Percentiles rank a stretch among this genome's conserved stretches.
phyloP scores from a whole-genome alignment of 2,329 filamentous ascomycete genomes.

The Colletotrichum tabaci region DNA sequence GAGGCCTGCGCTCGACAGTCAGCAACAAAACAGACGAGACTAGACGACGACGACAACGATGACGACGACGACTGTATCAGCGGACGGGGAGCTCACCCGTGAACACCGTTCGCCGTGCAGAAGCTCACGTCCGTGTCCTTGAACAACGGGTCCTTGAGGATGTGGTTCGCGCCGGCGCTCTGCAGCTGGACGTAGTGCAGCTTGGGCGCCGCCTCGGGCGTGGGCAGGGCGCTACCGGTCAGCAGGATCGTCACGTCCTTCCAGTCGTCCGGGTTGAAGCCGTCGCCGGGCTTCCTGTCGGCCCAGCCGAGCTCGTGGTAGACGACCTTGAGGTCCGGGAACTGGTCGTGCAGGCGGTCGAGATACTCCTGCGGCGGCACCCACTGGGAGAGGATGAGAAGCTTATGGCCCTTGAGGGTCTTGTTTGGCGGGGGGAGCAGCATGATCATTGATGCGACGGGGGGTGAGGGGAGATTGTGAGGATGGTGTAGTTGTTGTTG shows the following conservation, averaged over 20 bases:
- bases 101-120: conserved; percentile 71
- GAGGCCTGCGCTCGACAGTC: conserved; percentile 56
- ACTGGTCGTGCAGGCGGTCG: conserved; percentile 55
- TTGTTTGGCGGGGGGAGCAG: conserved; percentile 37
- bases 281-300: conserved; percentile 44
- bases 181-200: conserved; percentile 68
- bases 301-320: conserved; percentile 50
- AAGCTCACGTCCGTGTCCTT: conserved; percentile 65
- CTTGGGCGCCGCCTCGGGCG: conserved; percentile 59
- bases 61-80: too few relatives aligned
- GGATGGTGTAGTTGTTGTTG: too few relatives aligned
- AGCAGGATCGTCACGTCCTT: conserved; percentile 64
- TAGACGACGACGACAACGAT: not conserved
- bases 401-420: conserved; percentile 59
- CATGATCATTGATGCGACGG: conserved; percentile 28
- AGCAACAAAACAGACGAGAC: not conserved
- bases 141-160: conserved; percentile 63
- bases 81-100: conserved; percentile 59
- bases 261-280: conserved; percentile 58
- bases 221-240: conserved; percentile 60
- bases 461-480: too few relatives aligned
- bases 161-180: conserved; percentile 68
- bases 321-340: conserved; percentile 61
- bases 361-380: conserved; percentile 52
- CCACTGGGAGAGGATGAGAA: conserved; percentile 58